These are phyloP conservation scores for Colletotrichum ledebouriae DNA, from an alignment of 2,329 filamentous ascomycete species.

Conservation along the genomic window DNA sequence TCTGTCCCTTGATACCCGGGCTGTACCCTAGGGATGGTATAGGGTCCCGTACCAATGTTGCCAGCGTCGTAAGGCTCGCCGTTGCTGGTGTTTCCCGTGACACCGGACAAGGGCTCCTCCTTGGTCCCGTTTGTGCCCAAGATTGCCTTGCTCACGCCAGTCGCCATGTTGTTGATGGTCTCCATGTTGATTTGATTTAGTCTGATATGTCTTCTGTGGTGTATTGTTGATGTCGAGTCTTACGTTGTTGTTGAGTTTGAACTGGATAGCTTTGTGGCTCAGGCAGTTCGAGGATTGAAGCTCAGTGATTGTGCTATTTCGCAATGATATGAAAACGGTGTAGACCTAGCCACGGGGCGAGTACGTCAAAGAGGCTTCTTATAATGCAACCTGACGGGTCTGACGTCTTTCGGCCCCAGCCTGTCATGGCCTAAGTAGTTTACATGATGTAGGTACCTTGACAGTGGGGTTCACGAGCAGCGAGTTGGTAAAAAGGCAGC, in stretches of 20 bases:
- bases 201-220: background rate
- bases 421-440: background rate
- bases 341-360: background rate
- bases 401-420: conserved; percentile 32
- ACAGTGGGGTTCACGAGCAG: conserved; percentile 3
- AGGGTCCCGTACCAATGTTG: conserved; percentile 68
- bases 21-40: background rate
- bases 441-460: conserved; percentile 10
- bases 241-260: background rate
- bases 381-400: conserved; percentile 21
- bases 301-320: too few relatives aligned
- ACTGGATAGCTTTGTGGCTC: background rate
- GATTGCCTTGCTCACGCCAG: conserved; percentile 57
- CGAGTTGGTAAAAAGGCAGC: background rate
- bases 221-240: background rate
- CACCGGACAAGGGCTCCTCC: conserved; percentile 79
- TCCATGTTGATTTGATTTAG: conserved; percentile 65
- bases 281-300: background rate
- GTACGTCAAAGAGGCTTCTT: conserved; percentile 28
- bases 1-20: too few relatives aligned
- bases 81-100: conserved; percentile 73
- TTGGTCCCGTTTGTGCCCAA: conserved; percentile 58
- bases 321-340: background rate
- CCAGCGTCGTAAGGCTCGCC: conserved; percentile 85
- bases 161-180: conserved; percentile 68